A percentile compares a stretch with the other conserved stretches of the same genome.
Conservation (phyloP, 192 early-diverging fungal species). For the Geranomyces variabilis region DNA sequence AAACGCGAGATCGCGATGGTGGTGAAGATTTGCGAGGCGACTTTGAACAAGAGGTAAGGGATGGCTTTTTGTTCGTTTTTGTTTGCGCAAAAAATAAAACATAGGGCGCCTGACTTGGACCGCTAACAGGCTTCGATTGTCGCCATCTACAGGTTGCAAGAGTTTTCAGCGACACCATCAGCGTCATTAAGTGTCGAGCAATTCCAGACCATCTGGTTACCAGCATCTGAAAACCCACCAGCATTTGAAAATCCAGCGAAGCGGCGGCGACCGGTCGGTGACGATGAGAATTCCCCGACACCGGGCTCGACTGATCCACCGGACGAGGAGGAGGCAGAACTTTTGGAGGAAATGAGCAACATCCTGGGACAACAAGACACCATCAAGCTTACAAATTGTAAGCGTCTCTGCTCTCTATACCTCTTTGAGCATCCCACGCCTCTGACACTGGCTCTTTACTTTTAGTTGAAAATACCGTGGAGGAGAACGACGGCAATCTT, state of each 20-base stretch:
- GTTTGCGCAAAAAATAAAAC: too few species aligned
- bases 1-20: slow-evolving; percentile 82
- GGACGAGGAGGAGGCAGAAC: slow-evolving; percentile 24
- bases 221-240: slow-evolving; percentile 80
- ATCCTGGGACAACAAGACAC: slow-evolving; percentile 1
- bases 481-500: slow-evolving; percentile 38
- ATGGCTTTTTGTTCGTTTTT: too few species aligned
- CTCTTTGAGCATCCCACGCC: too few species aligned
- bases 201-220: slow-evolving; percentile 85
- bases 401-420: neutral
- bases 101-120: neutral
- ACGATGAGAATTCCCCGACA: slow-evolving; percentile 32
- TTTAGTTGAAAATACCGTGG: slow-evolving; percentile 10
- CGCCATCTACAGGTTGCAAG: slow-evolving; percentile 70
- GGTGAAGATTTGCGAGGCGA: slow-evolving; percentile 88
- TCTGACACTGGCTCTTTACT: neutral
- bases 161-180: slow-evolving; percentile 81
- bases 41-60: slow-evolving; percentile 74
- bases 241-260: slow-evolving; percentile 59
- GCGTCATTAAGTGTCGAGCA: slow-evolving; percentile 74
- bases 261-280: slow-evolving; percentile 26
- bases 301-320: slow-evolving; percentile 31
- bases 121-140: neutral
- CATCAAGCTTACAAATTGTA: neutral
- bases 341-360: neutral